Percentiles rank a stretch among this genome's conserved stretches.
Conservation (phyloP, 768 basidiomycete genomes). For the Xerocomellus dryophilus region DNA sequence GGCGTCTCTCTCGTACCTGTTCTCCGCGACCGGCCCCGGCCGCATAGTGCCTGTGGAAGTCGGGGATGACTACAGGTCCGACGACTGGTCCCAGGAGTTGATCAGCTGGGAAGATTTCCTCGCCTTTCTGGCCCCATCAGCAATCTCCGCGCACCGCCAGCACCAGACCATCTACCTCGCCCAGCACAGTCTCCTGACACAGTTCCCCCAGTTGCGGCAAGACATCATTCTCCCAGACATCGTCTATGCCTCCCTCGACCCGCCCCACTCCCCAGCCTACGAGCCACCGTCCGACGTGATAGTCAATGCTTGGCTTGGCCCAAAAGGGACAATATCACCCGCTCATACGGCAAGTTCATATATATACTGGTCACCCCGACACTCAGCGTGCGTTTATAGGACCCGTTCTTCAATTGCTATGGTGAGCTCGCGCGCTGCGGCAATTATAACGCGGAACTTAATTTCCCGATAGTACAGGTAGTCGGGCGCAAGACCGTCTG, state of each 20-base stretch:
- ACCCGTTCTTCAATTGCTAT: slow-evolving; percentile 92
- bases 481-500: slow-evolving; percentile 88
- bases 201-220: slow-evolving; percentile 73
- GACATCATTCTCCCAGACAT: slow-evolving; percentile 90
- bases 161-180: slow-evolving; percentile 71
- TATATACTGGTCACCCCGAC: slow-evolving; percentile 8
- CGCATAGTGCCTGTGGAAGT: slow-evolving; percentile 89
- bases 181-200: slow-evolving; percentile 80
- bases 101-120: slow-evolving; percentile 80
- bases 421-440: slow-evolving; percentile 42
- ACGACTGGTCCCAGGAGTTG: slow-evolving; percentile 79
- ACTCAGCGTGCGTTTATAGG: slow-evolving; percentile 44
- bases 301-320: slow-evolving; percentile 82
- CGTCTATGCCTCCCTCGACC: slow-evolving; percentile 61
- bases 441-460: slow-evolving; percentile 3
- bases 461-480: slow-evolving; percentile 63
- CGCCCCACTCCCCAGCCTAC: slow-evolving; percentile 51
- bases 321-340: slow-evolving; percentile 74
- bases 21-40: slow-evolving; percentile 68
- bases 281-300: slow-evolving; percentile 61
- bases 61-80: slow-evolving; percentile 76
- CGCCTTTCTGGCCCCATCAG: slow-evolving; percentile 35
- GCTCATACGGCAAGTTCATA: slow-evolving; percentile 73
- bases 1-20: slow-evolving; percentile 68
- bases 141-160: slow-evolving; percentile 8